Base-by-base conservation (phyloP, 495 filamentous ascomycete genomes). In the Copromyces sp. region DNA sequence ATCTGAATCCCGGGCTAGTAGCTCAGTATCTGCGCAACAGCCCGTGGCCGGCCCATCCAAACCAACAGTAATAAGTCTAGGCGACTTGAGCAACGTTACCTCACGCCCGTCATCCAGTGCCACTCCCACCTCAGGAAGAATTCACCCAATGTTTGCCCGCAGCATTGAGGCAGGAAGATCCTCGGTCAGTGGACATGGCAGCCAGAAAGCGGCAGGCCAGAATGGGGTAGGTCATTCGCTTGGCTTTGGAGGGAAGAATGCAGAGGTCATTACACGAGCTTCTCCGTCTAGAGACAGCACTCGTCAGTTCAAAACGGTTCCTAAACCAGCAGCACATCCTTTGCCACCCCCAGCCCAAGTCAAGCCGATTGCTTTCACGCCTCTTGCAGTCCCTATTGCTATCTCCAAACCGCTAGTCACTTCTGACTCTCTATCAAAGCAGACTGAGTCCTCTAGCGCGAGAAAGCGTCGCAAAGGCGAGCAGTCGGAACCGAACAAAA, bases 401-500 rank as follows among this genome's bases (percentile, higher is more conserved):
- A 16, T 61, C 12, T 32, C 53, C 12, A 61, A 32, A 17, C 53
- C 53, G 29, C 16, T 61, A 35, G 53, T 61, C 53, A 61, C 53
- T 16, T 61, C 53, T 61, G 53, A 61, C 53, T 17, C 53, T 35
- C 53, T 61, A 32, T 9, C 12, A 32, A 73, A 73, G 32, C 41
- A 69, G n/a, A 73, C 61, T 59, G 61, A 32, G 20, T 24, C 37
- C 0, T 16, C 69, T 44, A 73, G 73, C 7, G 42, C 37, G 2
- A 39, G 47, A 39, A 39, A 70, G 39, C 39, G 72, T 42, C 53
- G 53, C 12, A 61, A 17, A 38, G 39, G 38, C 20, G 72, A 69
- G n/a, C 70, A 71, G n/a, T 40, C 17, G 4, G 68, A 74, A 12
- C 65, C 68, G 32, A 53, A n/a, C 12, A 70, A 73, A 29, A 68